Evolutionary conservation across 495 filamentous ascomycete genomes (phyloP).

Genomic region (Aspergillus incahuasiensis): DNA sequence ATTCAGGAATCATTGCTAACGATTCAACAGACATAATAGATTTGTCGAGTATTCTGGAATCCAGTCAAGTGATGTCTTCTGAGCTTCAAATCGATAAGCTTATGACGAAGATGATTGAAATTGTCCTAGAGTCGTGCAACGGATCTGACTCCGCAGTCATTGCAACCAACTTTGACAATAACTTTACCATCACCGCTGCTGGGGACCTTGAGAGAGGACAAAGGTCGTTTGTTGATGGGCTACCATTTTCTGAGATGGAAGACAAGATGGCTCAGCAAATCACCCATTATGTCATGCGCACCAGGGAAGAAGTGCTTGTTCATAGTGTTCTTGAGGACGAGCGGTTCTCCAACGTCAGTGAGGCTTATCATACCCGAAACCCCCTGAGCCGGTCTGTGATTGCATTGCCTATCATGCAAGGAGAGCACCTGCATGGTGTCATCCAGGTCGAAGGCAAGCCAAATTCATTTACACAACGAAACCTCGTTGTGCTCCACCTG

Average conservation of each 20-base stretch:
- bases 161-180: slow-evolving; percentile 65
- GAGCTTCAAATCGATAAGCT: slow-evolving; percentile 81
- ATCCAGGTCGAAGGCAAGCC: slow-evolving; percentile 83
- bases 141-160: slow-evolving; percentile 77
- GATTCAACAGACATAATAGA: slow-evolving; percentile 70
- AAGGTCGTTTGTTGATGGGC: slow-evolving; percentile 51
- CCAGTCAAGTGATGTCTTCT: slow-evolving; percentile 85
- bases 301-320: slow-evolving; percentile 77
- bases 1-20: slow-evolving; percentile 6
- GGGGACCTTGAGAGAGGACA: slow-evolving; percentile 63
- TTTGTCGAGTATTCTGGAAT: slow-evolving; percentile 78
- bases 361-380: slow-evolving; percentile 63
- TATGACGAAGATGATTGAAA: slow-evolving; percentile 82
- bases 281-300: slow-evolving; percentile 75
- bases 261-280: slow-evolving; percentile 73
- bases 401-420: slow-evolving; percentile 79
- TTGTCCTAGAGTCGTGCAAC: slow-evolving; percentile 81
- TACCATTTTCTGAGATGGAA: slow-evolving; percentile 58
- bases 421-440: slow-evolving; percentile 70
- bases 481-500: slow-evolving; percentile 77
- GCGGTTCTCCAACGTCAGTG: slow-evolving; percentile 75
- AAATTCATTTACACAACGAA: slow-evolving; percentile 82
- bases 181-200: slow-evolving; percentile 73
- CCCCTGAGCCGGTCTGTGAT: slow-evolving; percentile 74
- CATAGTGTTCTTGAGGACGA: slow-evolving; percentile 81